A percentile compares a stretch with the other conserved stretches of the same genome.
Conservation (phyloP, 495 filamentous ascomycete species). For the Amorphotheca resinae region DNA sequence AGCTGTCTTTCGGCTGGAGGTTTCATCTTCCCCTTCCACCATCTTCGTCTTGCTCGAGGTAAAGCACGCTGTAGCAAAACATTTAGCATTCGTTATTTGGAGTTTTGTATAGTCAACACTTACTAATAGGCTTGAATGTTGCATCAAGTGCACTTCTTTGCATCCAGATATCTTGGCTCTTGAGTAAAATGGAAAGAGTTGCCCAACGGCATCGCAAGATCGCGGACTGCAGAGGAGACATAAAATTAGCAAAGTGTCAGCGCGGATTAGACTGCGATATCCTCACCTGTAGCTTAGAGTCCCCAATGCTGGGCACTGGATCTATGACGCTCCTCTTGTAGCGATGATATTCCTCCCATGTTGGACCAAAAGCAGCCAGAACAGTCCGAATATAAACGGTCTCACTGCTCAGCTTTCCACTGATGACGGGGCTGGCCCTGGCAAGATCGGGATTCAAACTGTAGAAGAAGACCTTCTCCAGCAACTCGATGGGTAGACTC, state of each 20-base stretch:
- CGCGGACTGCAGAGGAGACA: constrained; percentile 19
- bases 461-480: constrained; percentile 41
- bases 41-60: background rate
- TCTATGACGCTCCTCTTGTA: background rate
- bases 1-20: background rate
- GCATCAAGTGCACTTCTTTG: constrained; percentile 1
- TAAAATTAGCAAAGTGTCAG: background rate
- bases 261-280: background rate
- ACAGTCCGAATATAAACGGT: constrained; percentile 12
- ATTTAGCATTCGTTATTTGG: background rate
- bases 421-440: constrained; percentile 22
- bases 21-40: background rate
- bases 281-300: constrained; percentile 5
- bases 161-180: constrained; percentile 14
- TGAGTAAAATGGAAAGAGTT: constrained; percentile 29
- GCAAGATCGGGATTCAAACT: constrained; percentile 37
- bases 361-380: constrained; percentile 13
- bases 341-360: constrained; percentile 9
- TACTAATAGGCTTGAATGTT: constrained; percentile 4
- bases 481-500: constrained; percentile 37
- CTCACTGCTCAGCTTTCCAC: constrained; percentile 16
- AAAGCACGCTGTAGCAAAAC: background rate
- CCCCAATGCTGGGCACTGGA: background rate
- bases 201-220: constrained; percentile 35
- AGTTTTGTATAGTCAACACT: background rate